Base-by-base conservation (phyloP, 1,284 basidiomycete genomes). In the Caloboletus firmus region DNA sequence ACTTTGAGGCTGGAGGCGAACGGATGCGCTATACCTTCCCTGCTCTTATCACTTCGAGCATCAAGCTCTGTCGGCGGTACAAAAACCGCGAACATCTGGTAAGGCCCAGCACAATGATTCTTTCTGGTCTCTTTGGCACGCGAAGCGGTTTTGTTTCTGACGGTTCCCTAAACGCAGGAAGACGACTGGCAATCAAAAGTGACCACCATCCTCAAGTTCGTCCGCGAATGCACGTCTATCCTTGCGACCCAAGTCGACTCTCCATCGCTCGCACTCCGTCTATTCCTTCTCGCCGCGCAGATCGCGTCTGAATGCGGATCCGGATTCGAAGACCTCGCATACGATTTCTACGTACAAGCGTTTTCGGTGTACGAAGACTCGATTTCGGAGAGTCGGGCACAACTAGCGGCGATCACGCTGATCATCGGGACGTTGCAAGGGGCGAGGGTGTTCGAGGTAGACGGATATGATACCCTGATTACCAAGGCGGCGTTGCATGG, bases 331-430 rank as follows among this genome's bases (percentile, higher is more conserved):
- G 93, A 97, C 67, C 83, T 97, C 54, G 87, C 92, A 24, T 98
- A 97, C 70, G 95, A 98, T 70, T 87, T 97, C 63, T 96, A 95
- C 67, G 95, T 97, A 9, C 93, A 96, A 69, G 93, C 94, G 0
- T 95, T 97, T 69, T 92, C 89, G 30, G 93, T 97, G 12, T 97
- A 97, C 74, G 95, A 98, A 70, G 95, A 98, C 68, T 89, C 83
- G 63, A 97, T 98, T 51, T 93, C 91, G 43, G 95, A 97, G 68
- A 91, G 87, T 44, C 84, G 93, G 13, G 92, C 93, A 1, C 95
- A 98, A 71, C 76, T 98, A 20, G 92, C 95, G 67, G 93, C 94
- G 26, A 95, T 98, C 67, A 93, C 91, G 7, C 80, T 95, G 24
- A 91, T 97, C 62, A 96, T 97, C 53, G 87, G 89, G 44, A 89